Evolutionary conservation across 768 basidiomycete genomes (phyloP).

Genomic region (Pleurotus eryngii): DNA sequence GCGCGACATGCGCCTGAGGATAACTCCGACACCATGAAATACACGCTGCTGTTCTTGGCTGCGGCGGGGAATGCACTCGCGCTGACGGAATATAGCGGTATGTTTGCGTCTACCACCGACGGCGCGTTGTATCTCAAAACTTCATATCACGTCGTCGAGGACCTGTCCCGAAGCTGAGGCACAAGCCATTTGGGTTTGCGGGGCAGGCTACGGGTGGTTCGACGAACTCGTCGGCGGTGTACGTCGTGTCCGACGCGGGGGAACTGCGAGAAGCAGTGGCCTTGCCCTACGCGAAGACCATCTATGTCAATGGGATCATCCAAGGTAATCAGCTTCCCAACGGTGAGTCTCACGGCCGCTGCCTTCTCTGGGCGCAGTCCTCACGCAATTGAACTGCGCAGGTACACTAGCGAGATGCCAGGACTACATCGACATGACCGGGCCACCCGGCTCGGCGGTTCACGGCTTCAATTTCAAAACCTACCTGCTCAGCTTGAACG

Average conservation of each 20-base stretch:
- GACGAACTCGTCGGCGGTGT: constrained; percentile 7
- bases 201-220: constrained; percentile 13
- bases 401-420: no score
- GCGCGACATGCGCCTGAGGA: no score
- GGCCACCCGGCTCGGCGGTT: no score
- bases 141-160: no score
- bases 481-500: no score
- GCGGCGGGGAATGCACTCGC: not conserved
- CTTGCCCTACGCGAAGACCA: constrained; percentile 12
- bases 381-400: no score
- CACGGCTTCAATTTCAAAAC: no score
- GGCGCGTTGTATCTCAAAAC: not conserved
- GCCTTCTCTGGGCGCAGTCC: no score
- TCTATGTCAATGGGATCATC: constrained; percentile 17
- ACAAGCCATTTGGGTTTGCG: constrained; percentile 13
- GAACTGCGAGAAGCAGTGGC: constrained; percentile 14
- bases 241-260: constrained; percentile 12
- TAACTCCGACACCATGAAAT: no score
- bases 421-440: no score
- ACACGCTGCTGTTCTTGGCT: no score
- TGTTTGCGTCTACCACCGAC: not conserved
- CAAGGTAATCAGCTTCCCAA: constrained; percentile 13
- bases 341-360: not conserved
- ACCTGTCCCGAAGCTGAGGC: not conserved
- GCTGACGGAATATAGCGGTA: not conserved